Percentiles rank a stretch among this genome's conserved stretches.
phyloP scores from a whole-genome alignment of 345 rosid species.

The Microthlaspi erraticum region DNA sequence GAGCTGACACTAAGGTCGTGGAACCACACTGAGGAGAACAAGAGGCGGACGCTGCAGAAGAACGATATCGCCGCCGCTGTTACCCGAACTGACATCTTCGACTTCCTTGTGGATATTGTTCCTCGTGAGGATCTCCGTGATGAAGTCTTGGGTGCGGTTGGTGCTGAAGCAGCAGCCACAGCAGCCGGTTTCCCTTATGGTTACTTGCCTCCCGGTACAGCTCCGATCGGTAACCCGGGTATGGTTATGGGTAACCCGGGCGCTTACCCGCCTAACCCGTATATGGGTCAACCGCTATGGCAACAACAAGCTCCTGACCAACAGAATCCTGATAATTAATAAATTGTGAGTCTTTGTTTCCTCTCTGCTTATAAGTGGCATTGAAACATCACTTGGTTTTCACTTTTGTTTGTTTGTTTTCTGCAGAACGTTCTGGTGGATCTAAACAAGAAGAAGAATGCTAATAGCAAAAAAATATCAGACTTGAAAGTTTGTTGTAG shows the following conservation, averaged over 20 bases:
- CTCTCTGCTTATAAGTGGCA: neutral
- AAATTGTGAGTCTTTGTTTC: slow-evolving; percentile 20
- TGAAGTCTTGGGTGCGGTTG: slow-evolving; percentile 56
- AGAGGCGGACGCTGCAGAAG: slow-evolving; percentile 90
- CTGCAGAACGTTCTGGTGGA: slow-evolving; percentile 22
- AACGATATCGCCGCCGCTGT: slow-evolving; percentile 92
- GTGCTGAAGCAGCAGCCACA: slow-evolving; percentile 55
- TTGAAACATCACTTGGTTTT: neutral
- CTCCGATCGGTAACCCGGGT: slow-evolving; percentile 67
- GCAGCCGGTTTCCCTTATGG: slow-evolving; percentile 69
- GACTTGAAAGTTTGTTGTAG: neutral
- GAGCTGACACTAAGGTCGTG: slow-evolving; percentile 85
- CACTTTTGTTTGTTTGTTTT: slow-evolving; percentile 15
- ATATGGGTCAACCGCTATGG: slow-evolving; percentile 74
- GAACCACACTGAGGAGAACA: slow-evolving; percentile 96
- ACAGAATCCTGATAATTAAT: slow-evolving; percentile 54
- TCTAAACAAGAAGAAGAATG: slow-evolving; percentile 21
- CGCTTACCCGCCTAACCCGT: slow-evolving; percentile 64
- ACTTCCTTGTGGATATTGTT: slow-evolving; percentile 89
- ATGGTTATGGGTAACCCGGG: slow-evolving; percentile 86
- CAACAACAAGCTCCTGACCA: slow-evolving; percentile 71
- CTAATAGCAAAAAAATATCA: slow-evolving; percentile 4
- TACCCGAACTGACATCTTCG: slow-evolving; percentile 87
- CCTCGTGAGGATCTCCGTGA: slow-evolving; percentile 91
- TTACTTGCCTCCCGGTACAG: slow-evolving; percentile 67